phyloP scores from a whole-genome alignment of 495 filamentous ascomycete genomes.

The Neurospora tetrasperma region DNA sequence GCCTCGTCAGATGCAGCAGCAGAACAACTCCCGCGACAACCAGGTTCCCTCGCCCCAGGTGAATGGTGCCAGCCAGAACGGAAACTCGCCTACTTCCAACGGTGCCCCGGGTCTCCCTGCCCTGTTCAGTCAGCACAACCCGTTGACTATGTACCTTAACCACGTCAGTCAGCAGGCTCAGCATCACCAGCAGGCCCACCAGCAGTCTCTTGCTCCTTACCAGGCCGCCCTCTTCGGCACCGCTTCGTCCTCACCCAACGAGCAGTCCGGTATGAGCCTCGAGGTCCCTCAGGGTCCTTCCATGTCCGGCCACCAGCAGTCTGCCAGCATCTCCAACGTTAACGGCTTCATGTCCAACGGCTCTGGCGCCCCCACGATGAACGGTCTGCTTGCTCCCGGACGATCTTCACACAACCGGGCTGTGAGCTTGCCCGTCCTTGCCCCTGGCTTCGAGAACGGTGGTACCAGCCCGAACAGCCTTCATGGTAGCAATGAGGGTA shows the following conservation, averaged over 20 bases:
- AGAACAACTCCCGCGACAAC: constrained; percentile 31
- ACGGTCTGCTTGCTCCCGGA: constrained; percentile 65
- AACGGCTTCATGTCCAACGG: constrained; percentile 40
- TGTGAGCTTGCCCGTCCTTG: constrained; percentile 66
- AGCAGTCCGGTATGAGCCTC: constrained; percentile 26
- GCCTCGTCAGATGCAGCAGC: constrained; percentile 69
- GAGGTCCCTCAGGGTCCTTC: constrained; percentile 46
- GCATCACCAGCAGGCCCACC: constrained; percentile 63
- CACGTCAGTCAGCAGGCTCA: constrained; percentile 74
- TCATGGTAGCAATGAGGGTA: constrained; percentile 26
- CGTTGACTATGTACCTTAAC: constrained; percentile 85
- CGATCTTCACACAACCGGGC: constrained; percentile 73
- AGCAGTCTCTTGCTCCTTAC: constrained; percentile 48
- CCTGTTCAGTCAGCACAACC: constrained; percentile 80
- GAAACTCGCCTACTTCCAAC: constrained; percentile 39
- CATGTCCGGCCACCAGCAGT: constrained; percentile 48
- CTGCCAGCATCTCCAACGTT: constrained; percentile 47
- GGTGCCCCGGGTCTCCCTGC: constrained; percentile 36
- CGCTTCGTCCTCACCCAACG: constrained; percentile 45
- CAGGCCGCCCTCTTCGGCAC: constrained; percentile 52
- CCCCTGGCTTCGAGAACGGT: constrained; percentile 42
- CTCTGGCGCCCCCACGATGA: constrained; percentile 55
- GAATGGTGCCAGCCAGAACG: constrained; percentile 43
- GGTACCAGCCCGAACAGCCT: constrained; percentile 35
- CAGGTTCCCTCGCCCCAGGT: constrained; percentile 63